A percentile compares a stretch with the other conserved stretches of the same genome.
phyloP scores from a whole-genome alignment of 1,284 basidiomycete species.

The Tilletia caries region DNA sequence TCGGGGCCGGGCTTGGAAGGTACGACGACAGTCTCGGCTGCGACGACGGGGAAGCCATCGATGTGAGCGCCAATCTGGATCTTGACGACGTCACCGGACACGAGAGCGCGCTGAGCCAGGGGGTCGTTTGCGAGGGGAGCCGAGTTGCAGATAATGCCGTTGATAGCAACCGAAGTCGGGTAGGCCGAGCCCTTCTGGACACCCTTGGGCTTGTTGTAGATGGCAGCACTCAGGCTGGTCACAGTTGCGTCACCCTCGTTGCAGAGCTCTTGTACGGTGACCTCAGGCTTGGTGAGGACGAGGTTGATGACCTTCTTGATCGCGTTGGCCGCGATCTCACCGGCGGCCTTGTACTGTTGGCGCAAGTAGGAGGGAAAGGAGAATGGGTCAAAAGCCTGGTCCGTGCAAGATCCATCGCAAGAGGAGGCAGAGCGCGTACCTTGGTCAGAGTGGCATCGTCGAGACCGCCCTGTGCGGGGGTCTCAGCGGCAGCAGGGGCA shows the following conservation, averaged over 20 bases:
- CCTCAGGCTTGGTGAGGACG: slow-evolving; percentile 62
- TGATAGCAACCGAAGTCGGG: slow-evolving; percentile 88
- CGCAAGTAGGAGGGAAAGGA: background rate
- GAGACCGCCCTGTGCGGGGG: slow-evolving; percentile 18
- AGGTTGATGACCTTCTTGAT: slow-evolving; percentile 69
- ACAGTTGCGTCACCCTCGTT: slow-evolving; percentile 87
- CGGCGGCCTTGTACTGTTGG: slow-evolving; percentile 69
- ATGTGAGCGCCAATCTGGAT: slow-evolving; percentile 93
- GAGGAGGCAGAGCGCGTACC: slow-evolving; percentile 11
- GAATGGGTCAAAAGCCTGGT: background rate
- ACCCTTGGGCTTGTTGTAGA: slow-evolving; percentile 80
- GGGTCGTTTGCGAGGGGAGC: slow-evolving; percentile 60
- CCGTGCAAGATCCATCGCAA: background rate
- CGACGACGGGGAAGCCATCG: slow-evolving; percentile 81
- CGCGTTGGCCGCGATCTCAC: slow-evolving; percentile 80
- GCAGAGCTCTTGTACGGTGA: slow-evolving; percentile 85
- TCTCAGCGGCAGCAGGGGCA: background rate
- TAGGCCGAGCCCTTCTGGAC: slow-evolving; percentile 83
- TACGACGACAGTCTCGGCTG: slow-evolving; percentile 68
- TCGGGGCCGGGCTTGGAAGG: slow-evolving; percentile 60
- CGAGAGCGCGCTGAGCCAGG: slow-evolving; percentile 61
- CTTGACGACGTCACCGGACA: slow-evolving; percentile 90
- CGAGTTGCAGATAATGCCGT: slow-evolving; percentile 64
- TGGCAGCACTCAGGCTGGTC: slow-evolving; percentile 74
- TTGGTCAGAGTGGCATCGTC: slow-evolving; percentile 48